phyloP scores from a whole-genome alignment of 305 asterid species.

The Fraxinus nigra region DNA sequence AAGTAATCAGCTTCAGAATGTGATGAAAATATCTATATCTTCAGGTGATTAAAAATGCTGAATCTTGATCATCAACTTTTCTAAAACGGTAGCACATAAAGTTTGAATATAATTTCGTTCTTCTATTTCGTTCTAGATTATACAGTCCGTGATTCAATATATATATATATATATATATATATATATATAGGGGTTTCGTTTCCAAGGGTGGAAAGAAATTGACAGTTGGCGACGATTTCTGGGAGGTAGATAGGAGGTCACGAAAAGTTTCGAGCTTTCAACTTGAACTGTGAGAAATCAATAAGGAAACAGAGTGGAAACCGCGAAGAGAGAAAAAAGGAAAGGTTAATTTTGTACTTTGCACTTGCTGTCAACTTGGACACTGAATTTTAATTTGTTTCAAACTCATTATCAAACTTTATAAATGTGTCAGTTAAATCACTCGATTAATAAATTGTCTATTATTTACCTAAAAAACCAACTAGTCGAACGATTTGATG shows the following conservation, averaged over 20 bases:
- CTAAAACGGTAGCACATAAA: neutral
- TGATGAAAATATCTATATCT: neutral
- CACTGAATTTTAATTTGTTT: neutral
- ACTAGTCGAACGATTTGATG: neutral
- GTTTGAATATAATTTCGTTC: slow-evolving; percentile 10
- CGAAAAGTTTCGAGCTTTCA: slow-evolving; percentile 28
- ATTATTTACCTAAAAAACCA: neutral
- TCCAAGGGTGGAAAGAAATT: neutral
- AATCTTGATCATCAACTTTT: slow-evolving; percentile 14
- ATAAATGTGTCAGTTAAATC: neutral
- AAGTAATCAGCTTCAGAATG: neutral
- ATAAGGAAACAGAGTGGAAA: neutral
- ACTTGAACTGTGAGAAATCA: neutral
- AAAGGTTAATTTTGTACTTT: no score
- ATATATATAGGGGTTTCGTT: neutral
- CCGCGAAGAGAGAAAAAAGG: neutral
- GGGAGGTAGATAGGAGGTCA: slow-evolving; percentile 25
- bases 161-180: no score
- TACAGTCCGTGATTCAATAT: neutral
- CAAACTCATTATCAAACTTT: neutral
- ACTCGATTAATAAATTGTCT: neutral
- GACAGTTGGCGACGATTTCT: slow-evolving; percentile 30
- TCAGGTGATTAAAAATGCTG: neutral
- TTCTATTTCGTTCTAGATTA: neutral
- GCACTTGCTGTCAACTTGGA: neutral